Base-by-base conservation (phyloP, 768 basidiomycete species). In the Suillus cothurnatus region DNA sequence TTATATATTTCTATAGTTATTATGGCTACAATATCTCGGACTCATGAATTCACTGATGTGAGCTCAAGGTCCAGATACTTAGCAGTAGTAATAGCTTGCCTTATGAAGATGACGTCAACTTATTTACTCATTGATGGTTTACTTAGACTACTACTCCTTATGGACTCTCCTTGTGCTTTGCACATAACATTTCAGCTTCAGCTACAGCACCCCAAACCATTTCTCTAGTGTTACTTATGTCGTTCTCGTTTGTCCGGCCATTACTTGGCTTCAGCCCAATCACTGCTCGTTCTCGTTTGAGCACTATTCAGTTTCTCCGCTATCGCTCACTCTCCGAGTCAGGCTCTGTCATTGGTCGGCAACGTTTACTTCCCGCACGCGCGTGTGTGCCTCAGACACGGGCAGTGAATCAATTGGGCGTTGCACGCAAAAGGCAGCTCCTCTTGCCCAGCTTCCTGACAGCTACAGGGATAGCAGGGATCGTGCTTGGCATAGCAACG, bases 401-500 rank as follows among this genome's bases (percentile, higher is more conserved):
- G 23, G 61, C 39, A 36, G 31, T 34, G 11, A 47, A 36, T 60
- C 57, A 39, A 45, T 49, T 49, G 26, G 28, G 61, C 43, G 39
- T 15, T 26, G 31, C 26, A 58, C 59, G 11, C 23, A 39, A 23
- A 63, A 64, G 56, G 69, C 69, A 61, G 61, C 64, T 32, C 41
- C 60, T 19, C 47, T 63, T 70, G 58, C 71, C 67, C 41, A 64
- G 64, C 49, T 68, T 71, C n/a, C 32, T 78, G 39, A 69, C 69
- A 49, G 72, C 76, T 17, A 73, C 75, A 12, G 78, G 81, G 1
- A 62, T 84, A 26, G 76, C 78, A 31, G 79, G 82, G 34, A 67
- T 81, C 47, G 84, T 83, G 15, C 69, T 89, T 5, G 84, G 85
- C 15, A 67, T 85, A 32, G 76, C 81, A 5, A 68, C 76, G 38